Percentiles rank a stretch among this genome's conserved stretches.
Evolutionary conservation across 768 basidiomycete species (phyloP).

Genomic region (Gloeopeniophorella convolvens): DNA sequence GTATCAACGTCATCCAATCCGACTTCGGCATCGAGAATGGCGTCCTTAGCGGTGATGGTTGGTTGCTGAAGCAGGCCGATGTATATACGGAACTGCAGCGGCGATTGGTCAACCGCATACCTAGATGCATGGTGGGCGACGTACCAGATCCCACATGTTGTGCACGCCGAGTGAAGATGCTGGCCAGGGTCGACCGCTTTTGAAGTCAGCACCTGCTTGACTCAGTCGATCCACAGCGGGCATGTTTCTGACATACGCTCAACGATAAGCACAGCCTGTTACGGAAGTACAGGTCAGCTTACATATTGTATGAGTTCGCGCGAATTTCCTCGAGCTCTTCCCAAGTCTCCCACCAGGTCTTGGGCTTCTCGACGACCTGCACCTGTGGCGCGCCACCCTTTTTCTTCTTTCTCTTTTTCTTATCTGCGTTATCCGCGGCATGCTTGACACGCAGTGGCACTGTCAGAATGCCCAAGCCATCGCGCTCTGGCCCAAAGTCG

Average conservation of each 20-base stretch:
- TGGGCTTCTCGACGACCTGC: constrained; percentile 22
- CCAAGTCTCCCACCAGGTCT: constrained; percentile 70
- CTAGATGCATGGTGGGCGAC: constrained; percentile 9
- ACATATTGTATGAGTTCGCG: constrained; percentile 38
- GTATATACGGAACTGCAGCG: constrained; percentile 51
- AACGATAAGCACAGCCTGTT: no score
- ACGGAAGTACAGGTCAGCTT: constrained; percentile 35
- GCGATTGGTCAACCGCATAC: not conserved
- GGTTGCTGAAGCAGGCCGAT: constrained; percentile 39
- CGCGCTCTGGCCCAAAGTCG: constrained; percentile 36
- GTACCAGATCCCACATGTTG: constrained; percentile 61
- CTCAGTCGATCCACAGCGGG: constrained; percentile 49
- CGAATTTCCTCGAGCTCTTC: constrained; percentile 50
- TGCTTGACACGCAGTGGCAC: constrained; percentile 49
- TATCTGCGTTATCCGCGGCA: constrained; percentile 48
- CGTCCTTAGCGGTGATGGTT: constrained; percentile 20
- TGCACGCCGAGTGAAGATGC: constrained; percentile 26
- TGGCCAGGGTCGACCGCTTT: constrained; percentile 35
- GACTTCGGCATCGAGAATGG: constrained; percentile 20
- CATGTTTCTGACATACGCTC: constrained; percentile 41
- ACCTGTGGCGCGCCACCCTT: constrained; percentile 32
- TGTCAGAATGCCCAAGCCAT: constrained; percentile 63
- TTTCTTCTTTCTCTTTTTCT: constrained; percentile 45
- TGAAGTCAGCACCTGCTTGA: constrained; percentile 55
- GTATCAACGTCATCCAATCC: constrained; percentile 2